These are phyloP conservation scores for Ramularia collo-cygni DNA, from an alignment of 2,329 filamentous ascomycete genomes.

Conservation along the genomic window DNA sequence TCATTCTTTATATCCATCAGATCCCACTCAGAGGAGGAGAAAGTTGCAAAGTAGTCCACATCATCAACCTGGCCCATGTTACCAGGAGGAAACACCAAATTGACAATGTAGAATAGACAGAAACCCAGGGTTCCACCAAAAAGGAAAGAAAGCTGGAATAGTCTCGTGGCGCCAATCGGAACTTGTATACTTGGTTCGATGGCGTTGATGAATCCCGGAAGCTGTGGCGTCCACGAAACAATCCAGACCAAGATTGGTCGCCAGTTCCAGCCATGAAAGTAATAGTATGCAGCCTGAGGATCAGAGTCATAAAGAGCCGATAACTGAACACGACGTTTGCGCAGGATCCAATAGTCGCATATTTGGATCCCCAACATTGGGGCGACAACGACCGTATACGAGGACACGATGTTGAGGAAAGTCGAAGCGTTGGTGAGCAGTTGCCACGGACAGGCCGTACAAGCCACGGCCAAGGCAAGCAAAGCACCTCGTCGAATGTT, in stretches of 20 bases:
- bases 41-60: conserved; percentile 31
- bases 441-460: conserved; percentile 47
- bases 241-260: conserved; percentile 38
- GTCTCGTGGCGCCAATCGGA: conserved; percentile 29
- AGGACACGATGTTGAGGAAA: conserved; percentile 42
- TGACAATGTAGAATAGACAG: conserved; percentile 28
- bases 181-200: conserved; percentile 36
- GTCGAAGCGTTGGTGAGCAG: conserved; percentile 41
- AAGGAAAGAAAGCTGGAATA: conserved; percentile 40
- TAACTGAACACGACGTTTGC: conserved; percentile 35
- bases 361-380: conserved; percentile 36
- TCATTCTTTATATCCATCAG: too few relatives aligned
- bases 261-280: conserved; percentile 39
- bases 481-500: conserved; percentile 51
- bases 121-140: conserved; percentile 37
- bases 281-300: conserved; percentile 38
- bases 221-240: conserved; percentile 23
- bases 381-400: conserved; percentile 43
- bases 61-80: conserved; percentile 30
- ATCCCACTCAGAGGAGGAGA: too few relatives aligned
- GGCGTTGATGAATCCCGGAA: conserved; percentile 37
- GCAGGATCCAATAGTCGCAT: conserved; percentile 42
- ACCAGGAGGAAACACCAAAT: conserved; percentile 27
- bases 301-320: conserved; percentile 37
- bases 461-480: conserved; percentile 40